phyloP scores from a whole-genome alignment of 2,329 filamentous ascomycete species.

The Exophiala spinifera region DNA sequence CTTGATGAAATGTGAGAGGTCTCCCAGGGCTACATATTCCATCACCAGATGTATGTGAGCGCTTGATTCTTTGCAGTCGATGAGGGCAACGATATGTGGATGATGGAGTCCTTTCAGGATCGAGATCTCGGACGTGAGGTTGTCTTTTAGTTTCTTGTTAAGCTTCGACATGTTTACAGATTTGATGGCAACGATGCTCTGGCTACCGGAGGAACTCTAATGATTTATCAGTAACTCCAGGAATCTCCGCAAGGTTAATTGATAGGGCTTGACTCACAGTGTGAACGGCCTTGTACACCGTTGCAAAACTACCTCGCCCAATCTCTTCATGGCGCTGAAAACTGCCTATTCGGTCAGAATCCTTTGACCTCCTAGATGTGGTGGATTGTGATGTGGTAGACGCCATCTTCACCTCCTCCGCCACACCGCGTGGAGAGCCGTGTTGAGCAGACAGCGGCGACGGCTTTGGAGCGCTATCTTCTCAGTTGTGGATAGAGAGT shows the following conservation, averaged over 20 bases:
- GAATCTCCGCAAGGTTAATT: not conserved
- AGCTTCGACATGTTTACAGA: conserved; percentile 87
- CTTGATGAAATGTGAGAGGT: conserved; percentile 94
- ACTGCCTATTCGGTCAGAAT: conserved; percentile 39
- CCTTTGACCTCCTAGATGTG: conserved; percentile 38
- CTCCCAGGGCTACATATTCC: conserved; percentile 96
- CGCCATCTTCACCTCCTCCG: conserved; percentile 33
- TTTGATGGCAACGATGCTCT: conserved; percentile 86
- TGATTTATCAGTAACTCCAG: conserved; percentile 18
- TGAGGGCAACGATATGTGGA: conserved; percentile 93
- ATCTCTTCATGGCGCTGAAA: conserved; percentile 86
- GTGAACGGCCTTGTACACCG: conserved; percentile 84
- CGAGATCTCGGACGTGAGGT: conserved; percentile 90
- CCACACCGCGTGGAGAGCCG: conserved; percentile 19
- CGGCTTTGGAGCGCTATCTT: conserved; percentile 31
- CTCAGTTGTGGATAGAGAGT: conserved; percentile 35
- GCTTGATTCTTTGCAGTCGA: conserved; percentile 84
- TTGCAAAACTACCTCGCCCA: conserved; percentile 95
- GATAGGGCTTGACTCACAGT: conserved; percentile 58
- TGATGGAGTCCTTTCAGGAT: conserved; percentile 92
- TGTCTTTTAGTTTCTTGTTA: conserved; percentile 94
- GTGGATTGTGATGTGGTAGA: conserved; percentile 44
- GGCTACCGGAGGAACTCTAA: conserved; percentile 20
- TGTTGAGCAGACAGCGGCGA: conserved; percentile 23
- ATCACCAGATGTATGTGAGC: conserved; percentile 94